Percentiles rank a stretch among this genome's conserved stretches.
Conservation (phyloP, 1,284 basidiomycete genomes). For the Leccinum cinnamomeum region DNA sequence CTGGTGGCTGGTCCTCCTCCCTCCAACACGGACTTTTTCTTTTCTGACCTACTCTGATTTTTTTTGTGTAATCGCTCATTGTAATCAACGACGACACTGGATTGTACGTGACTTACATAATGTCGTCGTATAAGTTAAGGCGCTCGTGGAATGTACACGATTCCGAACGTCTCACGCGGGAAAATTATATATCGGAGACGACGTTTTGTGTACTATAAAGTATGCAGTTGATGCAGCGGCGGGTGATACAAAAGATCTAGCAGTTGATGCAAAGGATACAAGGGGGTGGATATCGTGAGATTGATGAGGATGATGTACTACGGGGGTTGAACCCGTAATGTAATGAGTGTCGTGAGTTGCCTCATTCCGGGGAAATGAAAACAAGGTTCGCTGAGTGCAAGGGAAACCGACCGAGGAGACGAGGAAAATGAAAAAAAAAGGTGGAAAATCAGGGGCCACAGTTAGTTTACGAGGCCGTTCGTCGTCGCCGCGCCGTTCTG, state of each 20-base stretch:
- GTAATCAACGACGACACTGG: conserved; percentile 5
- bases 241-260: conserved; percentile 24
- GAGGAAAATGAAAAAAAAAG: conserved; percentile 3
- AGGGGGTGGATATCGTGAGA: conserved; percentile 22
- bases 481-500: conserved; percentile 20
- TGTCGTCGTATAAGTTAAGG: conserved; percentile 25
- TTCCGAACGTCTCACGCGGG: conserved; percentile 11
- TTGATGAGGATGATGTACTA: conserved; percentile 22
- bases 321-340: conserved; percentile 76
- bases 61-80: conserved; percentile 5
- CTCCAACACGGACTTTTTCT: conserved; percentile 82
- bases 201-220: conserved; percentile 3
- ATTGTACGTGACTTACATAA: neutral
- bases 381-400: conserved; percentile 5
- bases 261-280: conserved; percentile 45
- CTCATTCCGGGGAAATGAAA: conserved; percentile 15
- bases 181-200: conserved; percentile 21
- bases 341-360: conserved; percentile 28
- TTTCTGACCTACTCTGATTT: conserved; percentile 57
- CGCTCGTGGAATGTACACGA: conserved; percentile 22
- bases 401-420: conserved; percentile 1
- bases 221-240: conserved; percentile 46
- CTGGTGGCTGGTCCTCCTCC: conserved; percentile 73
- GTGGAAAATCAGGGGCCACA: neutral
- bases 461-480: conserved; percentile 36